Evolutionary conservation across 108 stramenopile species (phyloP).

Genomic region (Nitzschia sp.): DNA sequence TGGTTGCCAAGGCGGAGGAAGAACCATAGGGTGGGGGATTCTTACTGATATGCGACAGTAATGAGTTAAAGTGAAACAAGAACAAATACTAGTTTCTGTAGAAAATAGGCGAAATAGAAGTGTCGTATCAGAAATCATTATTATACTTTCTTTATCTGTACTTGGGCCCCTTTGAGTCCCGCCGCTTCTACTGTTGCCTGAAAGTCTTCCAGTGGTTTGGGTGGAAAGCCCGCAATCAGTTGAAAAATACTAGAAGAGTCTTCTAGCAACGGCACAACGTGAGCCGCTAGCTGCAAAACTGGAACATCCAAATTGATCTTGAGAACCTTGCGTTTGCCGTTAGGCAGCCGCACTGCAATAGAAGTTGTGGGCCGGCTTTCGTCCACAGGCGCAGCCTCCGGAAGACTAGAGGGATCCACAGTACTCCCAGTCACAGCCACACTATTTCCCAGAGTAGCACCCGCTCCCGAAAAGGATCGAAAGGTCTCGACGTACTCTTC

Average conservation of each 20-base stretch:
- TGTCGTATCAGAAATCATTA: neutral
- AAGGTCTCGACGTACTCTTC: conserved; percentile 78
- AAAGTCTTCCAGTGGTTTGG: conserved; percentile 58
- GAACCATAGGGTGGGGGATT: too few species aligned
- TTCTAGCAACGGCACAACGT: conserved; percentile 29
- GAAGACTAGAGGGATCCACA: conserved; percentile 39
- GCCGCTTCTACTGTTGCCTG: conserved; percentile 58
- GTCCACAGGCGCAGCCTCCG: conserved; percentile 32
- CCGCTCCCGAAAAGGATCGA: conserved; percentile 56
- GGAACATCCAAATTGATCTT: conserved; percentile 47
- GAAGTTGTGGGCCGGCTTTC: conserved; percentile 50
- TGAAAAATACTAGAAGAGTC: conserved; percentile 37
- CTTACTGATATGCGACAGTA: too few species aligned
- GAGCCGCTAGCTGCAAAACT: conserved; percentile 52
- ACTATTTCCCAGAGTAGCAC: conserved; percentile 25
- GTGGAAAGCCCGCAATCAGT: conserved; percentile 75
- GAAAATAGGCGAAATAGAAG: too few species aligned
- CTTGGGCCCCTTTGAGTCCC: conserved; percentile 75
- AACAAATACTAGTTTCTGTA: too few species aligned
- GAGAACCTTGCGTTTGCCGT: conserved; percentile 68
- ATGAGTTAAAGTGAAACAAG: too few species aligned
- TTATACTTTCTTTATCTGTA: conserved; percentile 49
- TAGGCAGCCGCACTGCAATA: conserved; percentile 70
- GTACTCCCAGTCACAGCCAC: conserved; percentile 25
- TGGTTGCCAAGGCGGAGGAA: neutral